These are phyloP conservation scores for Guillardia theta DNA, from an alignment of 78 protist genomes.

Conservation along the genomic window DNA sequence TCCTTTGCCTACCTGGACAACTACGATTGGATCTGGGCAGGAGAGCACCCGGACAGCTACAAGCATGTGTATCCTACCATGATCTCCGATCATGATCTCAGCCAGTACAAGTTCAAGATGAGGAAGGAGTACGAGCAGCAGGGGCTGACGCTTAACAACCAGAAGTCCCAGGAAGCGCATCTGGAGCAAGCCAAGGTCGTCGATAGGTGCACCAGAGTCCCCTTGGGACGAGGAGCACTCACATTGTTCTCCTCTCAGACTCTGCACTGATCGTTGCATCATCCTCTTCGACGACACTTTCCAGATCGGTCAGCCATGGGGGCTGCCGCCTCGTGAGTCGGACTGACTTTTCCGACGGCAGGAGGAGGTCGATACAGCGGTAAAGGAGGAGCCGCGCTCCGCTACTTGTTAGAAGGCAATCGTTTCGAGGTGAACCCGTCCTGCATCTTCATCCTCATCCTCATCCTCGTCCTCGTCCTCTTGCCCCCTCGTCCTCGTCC, in stretches of 20 bases:
- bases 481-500: background rate
- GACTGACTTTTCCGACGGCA: background rate
- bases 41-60: conserved; percentile 35
- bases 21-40: conserved; percentile 35
- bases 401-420: background rate
- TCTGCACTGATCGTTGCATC: background rate
- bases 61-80: background rate
- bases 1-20: conserved; percentile 19
- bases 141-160: conserved; percentile 18
- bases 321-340: background rate
- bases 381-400: background rate
- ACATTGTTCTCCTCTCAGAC: background rate
- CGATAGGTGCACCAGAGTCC: background rate
- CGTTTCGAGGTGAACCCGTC: background rate
- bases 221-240: background rate
- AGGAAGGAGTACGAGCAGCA: conserved; percentile 9
- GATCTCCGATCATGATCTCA: background rate
- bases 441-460: too few relatives aligned
- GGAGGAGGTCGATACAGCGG: background rate
- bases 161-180: background rate
- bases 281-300: conserved; percentile 31
- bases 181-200: background rate
- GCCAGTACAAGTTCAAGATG: background rate
- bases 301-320: background rate
- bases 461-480: background rate